Evolutionary conservation across 148 eudicot genomes (phyloP).

Genomic region (Hydrangea macrophylla): DNA sequence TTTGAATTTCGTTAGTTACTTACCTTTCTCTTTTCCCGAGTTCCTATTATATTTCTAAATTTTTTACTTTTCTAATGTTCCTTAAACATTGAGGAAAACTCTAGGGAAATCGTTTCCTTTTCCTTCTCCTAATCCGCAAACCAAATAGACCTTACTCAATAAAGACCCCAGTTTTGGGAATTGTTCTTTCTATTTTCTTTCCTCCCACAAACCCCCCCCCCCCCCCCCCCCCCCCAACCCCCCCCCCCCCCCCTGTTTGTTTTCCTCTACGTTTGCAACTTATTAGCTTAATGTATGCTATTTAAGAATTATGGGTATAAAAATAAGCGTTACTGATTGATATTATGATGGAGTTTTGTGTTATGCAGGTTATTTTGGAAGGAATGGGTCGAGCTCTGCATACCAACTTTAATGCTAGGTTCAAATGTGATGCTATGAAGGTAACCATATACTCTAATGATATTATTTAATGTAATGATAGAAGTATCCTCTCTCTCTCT

Average conservation of each 20-base stretch:
- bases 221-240: neutral
- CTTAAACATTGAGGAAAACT: no score
- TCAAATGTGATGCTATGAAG: constrained; percentile 93
- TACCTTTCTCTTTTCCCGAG: no score
- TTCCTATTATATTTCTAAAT: no score
- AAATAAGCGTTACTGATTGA: neutral
- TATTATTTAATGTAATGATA: neutral
- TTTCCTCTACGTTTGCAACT: neutral
- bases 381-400: constrained; percentile 97
- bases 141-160: no score
- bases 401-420: constrained; percentile 82
- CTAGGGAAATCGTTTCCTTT: no score
- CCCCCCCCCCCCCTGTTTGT: neutral
- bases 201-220: neutral
- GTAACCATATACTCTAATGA: constrained; percentile 25
- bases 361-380: constrained; percentile 88
- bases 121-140: no score
- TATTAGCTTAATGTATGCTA: neutral
- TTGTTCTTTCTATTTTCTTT: no score
- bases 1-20: no score
- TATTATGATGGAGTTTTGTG: constrained; percentile 3
- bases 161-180: no score
- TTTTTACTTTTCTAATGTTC: no score
- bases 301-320: neutral
- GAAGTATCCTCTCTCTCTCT: no score